Base-by-base conservation (phyloP, 805 yeast genomes). In the Pichia exigua region DNA sequence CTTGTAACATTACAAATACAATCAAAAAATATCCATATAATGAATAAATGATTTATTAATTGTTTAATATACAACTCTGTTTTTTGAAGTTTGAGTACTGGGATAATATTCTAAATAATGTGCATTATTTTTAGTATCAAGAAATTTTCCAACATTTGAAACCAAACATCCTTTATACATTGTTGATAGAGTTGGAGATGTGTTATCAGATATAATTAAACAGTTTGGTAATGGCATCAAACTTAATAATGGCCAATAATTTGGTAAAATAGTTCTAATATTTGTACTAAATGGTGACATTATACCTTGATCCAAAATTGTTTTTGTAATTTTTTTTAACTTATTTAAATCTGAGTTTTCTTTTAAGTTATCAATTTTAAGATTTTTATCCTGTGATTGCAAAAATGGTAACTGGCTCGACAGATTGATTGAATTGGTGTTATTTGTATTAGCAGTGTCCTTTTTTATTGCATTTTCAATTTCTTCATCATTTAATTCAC, bases 301-400 rank as follows among this genome's bases (percentile, higher is more conserved):
- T 61, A 81, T 85, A 0, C 94, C 94, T 67, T 94, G 99, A 61
- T 88, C 96, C 13, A 94, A 66, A 0, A 94, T 54, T 0, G 97
- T 90, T 56, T 86, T 83, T 18, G 85, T 87, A 2, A 90, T 67
- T 60, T 84, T 83, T 55, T 88, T 74, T 0, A 89, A 79, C 63
- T 83, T 86, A 42, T 70, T 68, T 3, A 78, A 65, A 47, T 78
- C 79, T 6, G 78, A 65, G 0, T 82, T 56, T 15, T 64, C 70
- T 27, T 72, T 58, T 28, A 43, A 44, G 42, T 57, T 60, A 51
- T 66, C 69, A 22, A 68, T 62, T 50, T 56, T 64, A 39, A 59
- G 46, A 15, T 61, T 59, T 42, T 60, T 65, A 21, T 30, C 49
- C 8, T 52, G 39, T 7, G 39, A 35, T 35, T n/a, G 56, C 11